phyloP scores from a whole-genome alignment of 208 protist genomes.

The Trypanosoma cruzi region DNA sequence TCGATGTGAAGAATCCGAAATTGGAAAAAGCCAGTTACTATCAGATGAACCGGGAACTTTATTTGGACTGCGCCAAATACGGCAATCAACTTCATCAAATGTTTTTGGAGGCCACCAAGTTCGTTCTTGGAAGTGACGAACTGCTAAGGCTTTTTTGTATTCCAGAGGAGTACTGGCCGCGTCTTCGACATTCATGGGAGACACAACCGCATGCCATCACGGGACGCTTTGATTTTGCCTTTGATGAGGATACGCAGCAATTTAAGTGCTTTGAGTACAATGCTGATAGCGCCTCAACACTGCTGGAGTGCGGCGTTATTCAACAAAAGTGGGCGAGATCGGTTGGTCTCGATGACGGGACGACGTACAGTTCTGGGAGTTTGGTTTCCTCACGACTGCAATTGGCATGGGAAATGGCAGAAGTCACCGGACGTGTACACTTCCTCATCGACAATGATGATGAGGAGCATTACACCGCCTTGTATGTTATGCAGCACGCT shows the following conservation, averaged over 20 bases:
- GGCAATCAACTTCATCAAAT: conserved; percentile 73
- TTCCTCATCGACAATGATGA: conserved; percentile 87
- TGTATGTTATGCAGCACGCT: conserved; percentile 78
- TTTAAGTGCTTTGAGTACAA: conserved; percentile 95
- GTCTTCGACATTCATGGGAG: conserved; percentile 77
- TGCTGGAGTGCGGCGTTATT: conserved; percentile 88
- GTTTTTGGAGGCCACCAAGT: conserved; percentile 88
- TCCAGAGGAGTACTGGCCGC: conserved; percentile 84
- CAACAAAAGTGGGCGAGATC: conserved; percentile 88
- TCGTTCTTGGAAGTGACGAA: conserved; percentile 79
- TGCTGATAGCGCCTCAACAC: conserved; percentile 88
- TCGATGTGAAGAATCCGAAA: conserved; percentile 72
- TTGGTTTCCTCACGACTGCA: conserved; percentile 58
- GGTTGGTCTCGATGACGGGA: conserved; percentile 56
- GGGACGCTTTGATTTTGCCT: conserved; percentile 91
- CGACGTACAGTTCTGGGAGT: conserved; percentile 62
- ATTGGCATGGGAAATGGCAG: conserved; percentile 62
- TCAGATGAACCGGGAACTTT: conserved; percentile 75
- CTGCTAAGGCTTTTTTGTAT: conserved; percentile 72
- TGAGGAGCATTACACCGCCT: conserved; percentile 90
- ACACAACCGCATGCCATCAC: conserved; percentile 75
- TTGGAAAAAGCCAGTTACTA: conserved; percentile 84
- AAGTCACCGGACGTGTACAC: conserved; percentile 77
- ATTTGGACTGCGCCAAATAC: conserved; percentile 59
- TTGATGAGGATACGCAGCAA: conserved; percentile 62